phyloP scores from a whole-genome alignment of 164 flowering plant species.

The Nymphaea thermarum region DNA sequence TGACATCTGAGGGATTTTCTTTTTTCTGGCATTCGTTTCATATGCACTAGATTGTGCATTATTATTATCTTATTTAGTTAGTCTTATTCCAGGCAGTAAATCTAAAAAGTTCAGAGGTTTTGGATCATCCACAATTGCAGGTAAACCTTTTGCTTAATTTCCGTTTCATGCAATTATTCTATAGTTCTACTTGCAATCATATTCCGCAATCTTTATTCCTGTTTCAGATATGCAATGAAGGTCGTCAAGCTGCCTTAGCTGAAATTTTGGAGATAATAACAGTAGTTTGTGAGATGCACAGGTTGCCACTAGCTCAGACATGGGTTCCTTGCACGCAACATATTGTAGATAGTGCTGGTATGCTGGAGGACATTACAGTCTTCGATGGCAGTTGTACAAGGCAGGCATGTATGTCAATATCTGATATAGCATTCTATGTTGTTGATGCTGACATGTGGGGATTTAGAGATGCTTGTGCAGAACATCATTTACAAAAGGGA shows the following conservation, averaged over 20 bases:
- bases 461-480: constrained; percentile 89
- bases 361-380: constrained; percentile 69
- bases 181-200: constrained; percentile 7
- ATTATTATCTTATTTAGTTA: no score
- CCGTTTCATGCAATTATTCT: background rate
- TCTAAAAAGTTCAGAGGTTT: constrained; percentile 75
- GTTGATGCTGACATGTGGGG: constrained; percentile 95
- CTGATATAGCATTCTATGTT: constrained; percentile 78
- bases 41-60: background rate
- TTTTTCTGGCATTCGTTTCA: background rate
- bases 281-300: constrained; percentile 75
- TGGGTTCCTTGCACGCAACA: constrained; percentile 98
- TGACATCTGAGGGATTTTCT: background rate
- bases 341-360: constrained; percentile 79
- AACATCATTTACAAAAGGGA: constrained; percentile 88
- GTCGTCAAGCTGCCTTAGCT: constrained; percentile 74
- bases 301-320: constrained; percentile 91
- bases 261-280: constrained; percentile 88
- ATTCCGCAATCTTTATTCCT: constrained; percentile 5
- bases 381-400: constrained; percentile 95
- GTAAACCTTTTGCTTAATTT: constrained; percentile 21
- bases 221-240: constrained; percentile 79
- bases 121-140: constrained; percentile 63
- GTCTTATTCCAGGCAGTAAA: constrained; percentile 75
- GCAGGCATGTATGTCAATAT: constrained; percentile 89